These are phyloP conservation scores for Cymbopogon flexuosus DNA, from an alignment of 202 grass and related monocot genomes.

Conservation along the genomic window DNA sequence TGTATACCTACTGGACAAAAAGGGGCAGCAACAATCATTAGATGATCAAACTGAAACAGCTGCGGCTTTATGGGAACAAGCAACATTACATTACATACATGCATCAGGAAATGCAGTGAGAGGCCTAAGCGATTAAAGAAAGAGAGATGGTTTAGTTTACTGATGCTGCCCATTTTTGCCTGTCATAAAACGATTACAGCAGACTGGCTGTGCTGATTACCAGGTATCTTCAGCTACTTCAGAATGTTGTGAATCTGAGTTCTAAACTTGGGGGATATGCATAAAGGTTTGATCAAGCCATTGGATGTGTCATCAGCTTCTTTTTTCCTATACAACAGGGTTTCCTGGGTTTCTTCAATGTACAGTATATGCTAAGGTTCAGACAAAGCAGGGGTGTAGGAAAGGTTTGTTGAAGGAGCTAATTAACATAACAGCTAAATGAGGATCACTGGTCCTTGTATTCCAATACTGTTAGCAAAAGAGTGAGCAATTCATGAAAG, in stretches of 20 bases:
- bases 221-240: neutral
- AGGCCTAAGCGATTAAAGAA: neutral
- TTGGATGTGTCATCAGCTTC: neutral
- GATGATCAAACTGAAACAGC: constrained; percentile 46
- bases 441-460: constrained; percentile 4
- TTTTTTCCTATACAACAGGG: neutral
- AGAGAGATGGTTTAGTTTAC: neutral
- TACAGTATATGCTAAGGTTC: neutral
- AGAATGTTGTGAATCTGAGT: neutral
- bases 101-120: constrained; percentile 16
- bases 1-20: constrained; percentile 36
- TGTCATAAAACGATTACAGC: neutral
- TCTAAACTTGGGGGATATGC: neutral
- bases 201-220: neutral
- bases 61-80: constrained; percentile 43
- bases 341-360: neutral
- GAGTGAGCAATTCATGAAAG: neutral
- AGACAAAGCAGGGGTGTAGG: neutral
- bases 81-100: constrained; percentile 16
- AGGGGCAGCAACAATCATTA: constrained; percentile 49
- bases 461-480: neutral
- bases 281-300: neutral
- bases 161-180: neutral
- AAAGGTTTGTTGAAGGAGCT: constrained; percentile 12
- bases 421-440: neutral